phyloP scores from a whole-genome alignment of 2,329 filamentous ascomycete genomes.

The Dactylellina parvicollis region DNA sequence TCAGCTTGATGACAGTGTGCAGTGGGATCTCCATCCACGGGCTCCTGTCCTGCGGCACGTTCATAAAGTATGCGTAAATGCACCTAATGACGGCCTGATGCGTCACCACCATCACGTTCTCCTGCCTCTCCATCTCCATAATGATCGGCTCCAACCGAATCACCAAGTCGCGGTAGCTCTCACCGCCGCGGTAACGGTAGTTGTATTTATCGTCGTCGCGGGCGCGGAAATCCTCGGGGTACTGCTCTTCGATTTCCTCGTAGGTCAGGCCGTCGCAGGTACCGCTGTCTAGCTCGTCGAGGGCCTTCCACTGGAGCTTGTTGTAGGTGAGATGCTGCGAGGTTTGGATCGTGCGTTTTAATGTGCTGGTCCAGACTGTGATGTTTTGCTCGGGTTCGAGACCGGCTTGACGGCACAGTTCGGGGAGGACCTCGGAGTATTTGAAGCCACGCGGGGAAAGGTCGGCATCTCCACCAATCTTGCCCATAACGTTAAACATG shows the following conservation, averaged over 20 bases:
- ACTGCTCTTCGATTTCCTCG: constrained; percentile 88
- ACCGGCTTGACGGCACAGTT: constrained; percentile 64
- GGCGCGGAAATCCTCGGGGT: constrained; percentile 92
- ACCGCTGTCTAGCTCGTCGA: constrained; percentile 95
- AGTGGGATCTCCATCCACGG: constrained; percentile 99
- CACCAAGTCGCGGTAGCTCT: constrained; percentile 95
- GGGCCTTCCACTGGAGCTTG: constrained; percentile 97
- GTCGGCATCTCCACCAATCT: constrained; percentile 91
- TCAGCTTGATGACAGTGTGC: constrained; percentile 95
- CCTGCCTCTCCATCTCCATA: constrained; percentile 95
- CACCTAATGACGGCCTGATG: constrained; percentile 96
- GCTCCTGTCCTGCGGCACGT: constrained; percentile 88
- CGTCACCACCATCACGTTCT: constrained; percentile 97
- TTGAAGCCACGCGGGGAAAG: constrained; percentile 86
- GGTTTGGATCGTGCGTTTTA: constrained; percentile 89
- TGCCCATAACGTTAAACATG: constrained; percentile 85
- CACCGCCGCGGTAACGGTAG: constrained; percentile 95
- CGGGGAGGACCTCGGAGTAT: constrained; percentile 85
- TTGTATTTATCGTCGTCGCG: constrained; percentile 98
- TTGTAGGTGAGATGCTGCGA: constrained; percentile 89
- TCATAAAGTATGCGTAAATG: constrained; percentile 99
- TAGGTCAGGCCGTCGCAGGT: constrained; percentile 97
- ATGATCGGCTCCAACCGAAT: constrained; percentile 98
- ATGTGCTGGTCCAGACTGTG: constrained; percentile 79
- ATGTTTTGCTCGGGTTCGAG: constrained; percentile 62